Evolutionary conservation across 2,329 filamentous ascomycete species (phyloP), one percentile per base, ranked within the genome.

Genomic region (Dendryphion nanum): DNA sequence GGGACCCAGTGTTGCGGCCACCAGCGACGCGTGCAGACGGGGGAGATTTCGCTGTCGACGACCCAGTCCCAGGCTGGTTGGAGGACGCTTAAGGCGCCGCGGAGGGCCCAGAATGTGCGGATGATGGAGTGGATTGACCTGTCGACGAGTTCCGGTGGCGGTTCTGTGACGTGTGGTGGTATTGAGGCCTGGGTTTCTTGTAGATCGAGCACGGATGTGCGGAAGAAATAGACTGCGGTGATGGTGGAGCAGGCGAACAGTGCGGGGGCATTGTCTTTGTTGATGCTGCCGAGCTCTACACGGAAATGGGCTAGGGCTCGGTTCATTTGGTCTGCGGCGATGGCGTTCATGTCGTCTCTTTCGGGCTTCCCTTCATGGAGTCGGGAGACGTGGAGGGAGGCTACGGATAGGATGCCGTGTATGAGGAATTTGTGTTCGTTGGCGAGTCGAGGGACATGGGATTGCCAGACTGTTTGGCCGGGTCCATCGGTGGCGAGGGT

Each of bases 321-420:
- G 42, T 66, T 64, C 58, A 66, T 62, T 7, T 58, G 51, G 2
- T 50, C 47, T n/a, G 55, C 57, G 7, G 61, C 59, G 6, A 61
- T 31, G 2, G 49, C 47, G 16, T 51, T 53, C 55, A 64, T 60
- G 4, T 47, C 18, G 15, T 47, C 39, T 49, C 55, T 8, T 48
- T 50, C 16, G 40, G 46, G 38, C 33, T 36, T 33, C 6, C 26
- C 33, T 20, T 57, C 51, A 35, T 70, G 61, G 4, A 70, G 45
- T 19, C 66, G 64, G 10, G 64, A 67, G 7, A 73, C 50, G 40
- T 75, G 72, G 18, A 75, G 56, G 2, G 70, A 70, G 10, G 72
- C 64, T 12, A 74, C 51, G 2, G 71, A 68, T 0, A 74, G 53
- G 5, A 75, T 61, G 29, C 67, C 67, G 42, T 73, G 68, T 6